Conservation (phyloP, 2,329 filamentous ascomycete genomes). For the Pestalotiopsis sp. region DNA sequence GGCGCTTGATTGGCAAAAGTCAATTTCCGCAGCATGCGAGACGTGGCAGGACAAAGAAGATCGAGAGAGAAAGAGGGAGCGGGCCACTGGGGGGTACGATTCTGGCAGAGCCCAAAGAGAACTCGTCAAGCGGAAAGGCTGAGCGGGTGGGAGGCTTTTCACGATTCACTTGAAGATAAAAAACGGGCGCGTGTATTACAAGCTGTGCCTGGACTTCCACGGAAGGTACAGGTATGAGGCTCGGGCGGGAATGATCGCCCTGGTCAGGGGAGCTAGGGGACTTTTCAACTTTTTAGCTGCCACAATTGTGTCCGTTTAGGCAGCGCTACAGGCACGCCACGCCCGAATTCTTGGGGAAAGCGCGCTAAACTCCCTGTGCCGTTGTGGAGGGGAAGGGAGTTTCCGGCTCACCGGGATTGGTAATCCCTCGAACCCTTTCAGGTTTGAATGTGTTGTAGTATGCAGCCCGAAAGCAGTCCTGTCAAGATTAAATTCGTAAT, state of each 20-base stretch:
- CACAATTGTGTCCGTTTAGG: not conserved
- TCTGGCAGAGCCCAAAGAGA: too few relatives aligned
- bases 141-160: not conserved
- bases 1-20: not conserved
- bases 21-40: not conserved
- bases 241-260: not conserved
- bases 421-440: not conserved
- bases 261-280: not conserved
- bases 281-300: not conserved
- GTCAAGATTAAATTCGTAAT: too few relatives aligned
- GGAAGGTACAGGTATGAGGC: not conserved
- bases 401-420: not conserved
- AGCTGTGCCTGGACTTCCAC: not conserved
- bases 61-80: not conserved
- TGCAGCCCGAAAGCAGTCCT: too few relatives aligned
- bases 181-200: not conserved
- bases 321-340: not conserved
- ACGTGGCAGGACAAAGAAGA: not conserved
- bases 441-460: too few relatives aligned
- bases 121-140: too few relatives aligned
- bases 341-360: not conserved
- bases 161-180: not conserved
- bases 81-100: not conserved
- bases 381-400: not conserved
- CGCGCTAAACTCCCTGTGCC: not conserved